Conservation (phyloP, 371 early-diverging fungal genomes). For the Lichtheimia corymbifera region DNA sequence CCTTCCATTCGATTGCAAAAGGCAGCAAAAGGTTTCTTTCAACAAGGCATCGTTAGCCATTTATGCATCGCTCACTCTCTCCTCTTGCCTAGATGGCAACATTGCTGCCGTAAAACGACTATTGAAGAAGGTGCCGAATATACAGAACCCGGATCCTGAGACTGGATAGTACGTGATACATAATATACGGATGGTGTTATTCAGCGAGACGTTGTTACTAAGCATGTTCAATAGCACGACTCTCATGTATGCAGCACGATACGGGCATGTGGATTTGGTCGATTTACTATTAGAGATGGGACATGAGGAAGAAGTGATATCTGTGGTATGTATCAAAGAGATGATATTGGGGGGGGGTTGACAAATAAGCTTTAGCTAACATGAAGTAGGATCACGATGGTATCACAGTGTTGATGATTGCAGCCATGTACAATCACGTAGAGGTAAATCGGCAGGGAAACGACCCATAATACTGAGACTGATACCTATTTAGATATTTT, state of each 20-base stretch:
- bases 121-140: constrained; percentile 41
- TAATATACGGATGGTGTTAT: background rate
- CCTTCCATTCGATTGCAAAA: constrained; percentile 41
- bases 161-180: constrained; percentile 46
- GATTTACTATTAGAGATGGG: constrained; percentile 42
- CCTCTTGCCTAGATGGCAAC: constrained; percentile 39
- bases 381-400: constrained; percentile 43
- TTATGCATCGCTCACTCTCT: background rate
- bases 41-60: background rate
- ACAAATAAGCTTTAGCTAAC: background rate
- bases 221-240: constrained; percentile 33
- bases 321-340: constrained; percentile 31
- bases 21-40: constrained; percentile 42
- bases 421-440: constrained; percentile 48
- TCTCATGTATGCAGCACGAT: constrained; percentile 47
- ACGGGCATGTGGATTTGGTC: constrained; percentile 48
- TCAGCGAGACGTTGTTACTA: background rate
- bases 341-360: too few species aligned
- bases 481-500: constrained; percentile 35
- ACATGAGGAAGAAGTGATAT: constrained; percentile 54
- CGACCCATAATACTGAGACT: too few species aligned
- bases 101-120: constrained; percentile 50
- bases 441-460: constrained; percentile 29
- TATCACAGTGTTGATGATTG: constrained; percentile 52
- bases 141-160: constrained; percentile 54